Evolutionary conservation across 371 early-diverging fungal species (phyloP).

Genomic region (Mortierella sp.): DNA sequence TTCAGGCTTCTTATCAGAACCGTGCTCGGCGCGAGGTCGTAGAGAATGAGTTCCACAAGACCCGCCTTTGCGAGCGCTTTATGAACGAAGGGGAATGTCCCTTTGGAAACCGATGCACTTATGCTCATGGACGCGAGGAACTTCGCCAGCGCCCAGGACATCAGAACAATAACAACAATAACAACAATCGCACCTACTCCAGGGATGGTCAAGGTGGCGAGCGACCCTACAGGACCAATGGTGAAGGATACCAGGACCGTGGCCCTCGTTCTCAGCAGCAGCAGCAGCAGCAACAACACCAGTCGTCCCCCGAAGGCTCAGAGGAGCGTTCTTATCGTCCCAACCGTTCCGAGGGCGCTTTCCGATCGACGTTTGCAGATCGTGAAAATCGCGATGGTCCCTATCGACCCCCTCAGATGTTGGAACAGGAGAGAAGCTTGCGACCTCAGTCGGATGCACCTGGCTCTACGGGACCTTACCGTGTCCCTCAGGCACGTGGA

Average conservation of each 20-base stretch:
- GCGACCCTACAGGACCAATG: conserved; percentile 36
- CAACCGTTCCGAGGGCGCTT: conserved; percentile 29
- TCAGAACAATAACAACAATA: conserved; percentile 37
- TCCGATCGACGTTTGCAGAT: conserved; percentile 37
- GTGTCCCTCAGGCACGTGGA: conserved; percentile 39
- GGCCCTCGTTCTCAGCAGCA: conserved; percentile 34
- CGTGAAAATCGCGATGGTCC: conserved; percentile 53
- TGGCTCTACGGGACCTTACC: conserved; percentile 37
- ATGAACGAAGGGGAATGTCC: conserved; percentile 82
- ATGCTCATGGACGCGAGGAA: conserved; percentile 77
- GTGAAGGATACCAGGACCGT: conserved; percentile 41
- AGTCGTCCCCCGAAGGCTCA: conserved; percentile 17
- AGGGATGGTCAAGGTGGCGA: conserved; percentile 45
- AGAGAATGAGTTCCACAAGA: conserved; percentile 83
- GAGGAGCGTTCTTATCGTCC: conserved; percentile 33
- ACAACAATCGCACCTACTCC: conserved; percentile 11
- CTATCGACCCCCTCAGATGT: conserved; percentile 46
- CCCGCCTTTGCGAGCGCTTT: conserved; percentile 83
- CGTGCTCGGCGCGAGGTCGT: conserved; percentile 39
- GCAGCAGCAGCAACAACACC: conserved; percentile 5
- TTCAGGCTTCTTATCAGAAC: conserved; percentile 41
- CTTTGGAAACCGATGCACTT: conserved; percentile 86
- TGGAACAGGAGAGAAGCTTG: conserved; percentile 33
- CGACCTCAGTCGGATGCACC: conserved; percentile 30
- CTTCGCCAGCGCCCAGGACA: conserved; percentile 57